Evolutionary conservation across 1,284 basidiomycete species (phyloP).

Genomic region (Moesziomyces sp.): DNA sequence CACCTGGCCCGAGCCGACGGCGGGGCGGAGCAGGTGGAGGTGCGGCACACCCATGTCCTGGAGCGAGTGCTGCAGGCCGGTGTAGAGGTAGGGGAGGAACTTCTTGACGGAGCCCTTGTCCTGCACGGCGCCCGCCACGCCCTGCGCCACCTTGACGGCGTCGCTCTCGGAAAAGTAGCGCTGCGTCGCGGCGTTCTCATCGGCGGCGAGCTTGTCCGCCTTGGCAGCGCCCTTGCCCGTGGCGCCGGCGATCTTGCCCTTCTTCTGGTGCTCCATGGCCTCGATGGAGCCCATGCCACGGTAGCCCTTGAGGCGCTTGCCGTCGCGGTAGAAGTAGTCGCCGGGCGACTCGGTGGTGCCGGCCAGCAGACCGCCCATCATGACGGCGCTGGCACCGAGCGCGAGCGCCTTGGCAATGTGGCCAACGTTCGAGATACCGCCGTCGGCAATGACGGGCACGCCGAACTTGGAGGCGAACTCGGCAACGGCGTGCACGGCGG

Average conservation of each 20-base stretch:
- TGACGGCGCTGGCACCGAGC: constrained; percentile 92
- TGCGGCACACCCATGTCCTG: constrained; percentile 90
- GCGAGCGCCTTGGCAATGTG: constrained; percentile 97
- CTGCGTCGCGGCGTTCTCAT: constrained; percentile 88
- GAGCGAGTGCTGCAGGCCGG: constrained; percentile 92
- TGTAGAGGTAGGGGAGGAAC: constrained; percentile 90
- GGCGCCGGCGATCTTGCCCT: constrained; percentile 64
- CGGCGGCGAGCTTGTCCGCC: constrained; percentile 71
- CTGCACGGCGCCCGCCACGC: constrained; percentile 94
- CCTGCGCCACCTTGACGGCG: constrained; percentile 90
- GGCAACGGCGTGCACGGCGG: constrained; percentile 92
- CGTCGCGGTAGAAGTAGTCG: constrained; percentile 98
- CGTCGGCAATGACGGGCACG: constrained; percentile 97
- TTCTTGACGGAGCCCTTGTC: constrained; percentile 91
- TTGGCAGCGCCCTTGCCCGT: constrained; percentile 69
- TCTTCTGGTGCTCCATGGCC: constrained; percentile 67
- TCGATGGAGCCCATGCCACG: constrained; percentile 89
- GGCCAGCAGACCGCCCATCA: constrained; percentile 98
- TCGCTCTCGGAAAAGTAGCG: constrained; percentile 97
- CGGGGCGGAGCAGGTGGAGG: constrained; percentile 75
- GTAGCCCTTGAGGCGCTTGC: constrained; percentile 98
- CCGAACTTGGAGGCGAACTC: constrained; percentile 94
- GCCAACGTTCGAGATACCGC: constrained; percentile 93
- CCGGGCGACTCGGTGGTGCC: constrained; percentile 97
- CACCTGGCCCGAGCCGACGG: constrained; percentile 77